Base-by-base conservation (phyloP, 495 filamentous ascomycete genomes). In the Collariella sp. region DNA sequence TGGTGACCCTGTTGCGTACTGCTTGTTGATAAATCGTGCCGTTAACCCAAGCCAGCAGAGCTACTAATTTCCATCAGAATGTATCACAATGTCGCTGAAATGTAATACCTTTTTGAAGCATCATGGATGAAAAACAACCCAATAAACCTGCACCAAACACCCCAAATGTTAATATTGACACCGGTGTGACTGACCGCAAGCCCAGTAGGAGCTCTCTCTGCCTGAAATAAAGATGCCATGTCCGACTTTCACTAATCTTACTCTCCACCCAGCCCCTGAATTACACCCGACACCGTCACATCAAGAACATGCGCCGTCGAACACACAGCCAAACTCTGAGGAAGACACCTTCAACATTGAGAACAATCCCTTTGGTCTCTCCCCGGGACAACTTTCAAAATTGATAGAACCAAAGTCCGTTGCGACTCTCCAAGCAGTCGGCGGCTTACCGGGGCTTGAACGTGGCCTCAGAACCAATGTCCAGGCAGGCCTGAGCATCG, bases 371-470 rank as follows among this genome's bases (percentile, higher is more conserved):
- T 89, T 88, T 58, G 81, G 80, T 20, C 86, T 83, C 54, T 79
- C 77, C 2, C 78, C 83, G 0, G 85, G 85, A 1, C 81, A 88
- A 55, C 71, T 89, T 15, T 81, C 81, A 56, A 88, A 86, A 58
- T 71, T 86, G 62, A 68, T 85, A 22, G 82, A 86, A 50, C 86
- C 86, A 0, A 88, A 89, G 62, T 85, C 77, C 39, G 65, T 87
- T 9, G 73, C 79, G 19, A 84, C 83, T 15, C 86, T 82, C 54
- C 77, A 79, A 45, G 78, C 78, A 22, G 70, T 88, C 3, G 85
- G 86, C 44, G 84, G 86, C 33, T 58, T 87, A 12, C 54, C 58
- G 29, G 86, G 86, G 0, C 64, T 89, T 31, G 83, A 84, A 61
- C 76, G 71, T 26, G 85, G 84, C 29, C 66, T 89, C 10, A 74